A percentile compares a stretch with the other conserved stretches of the same genome.
phyloP scores from a whole-genome alignment of 495 filamentous ascomycete genomes.

The Tirmania nivea region DNA sequence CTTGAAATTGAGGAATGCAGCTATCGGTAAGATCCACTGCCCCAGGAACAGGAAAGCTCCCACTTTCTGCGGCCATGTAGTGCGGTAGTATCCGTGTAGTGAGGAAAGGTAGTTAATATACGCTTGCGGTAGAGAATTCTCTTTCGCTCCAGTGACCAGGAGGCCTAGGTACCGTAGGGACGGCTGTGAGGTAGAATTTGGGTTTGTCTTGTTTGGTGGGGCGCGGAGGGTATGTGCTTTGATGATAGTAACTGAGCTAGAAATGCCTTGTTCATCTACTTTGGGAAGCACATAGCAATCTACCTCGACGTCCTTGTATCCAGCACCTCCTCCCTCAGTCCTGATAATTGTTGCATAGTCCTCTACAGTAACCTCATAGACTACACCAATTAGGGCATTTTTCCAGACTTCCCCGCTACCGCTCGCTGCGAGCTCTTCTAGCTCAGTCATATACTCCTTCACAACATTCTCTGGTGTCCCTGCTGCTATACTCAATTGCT shows the following conservation, averaged over 20 bases:
- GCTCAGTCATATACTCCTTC: slow-evolving; percentile 5
- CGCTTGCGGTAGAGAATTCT: slow-evolving; percentile 51
- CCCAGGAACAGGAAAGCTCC: slow-evolving; percentile 39
- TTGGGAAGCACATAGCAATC: slow-evolving; percentile 45
- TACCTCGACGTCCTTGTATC: slow-evolving; percentile 66
- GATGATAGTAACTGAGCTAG: slow-evolving; percentile 2
- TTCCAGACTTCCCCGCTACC: slow-evolving; percentile 34
- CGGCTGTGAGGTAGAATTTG: slow-evolving; percentile 44
- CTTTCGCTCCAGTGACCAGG: slow-evolving; percentile 46
- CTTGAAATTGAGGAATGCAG: slow-evolving; percentile 27
- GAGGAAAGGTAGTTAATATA: slow-evolving; percentile 47
- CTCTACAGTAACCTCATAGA: slow-evolving; percentile 66
- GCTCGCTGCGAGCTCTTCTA: slow-evolving; percentile 6
- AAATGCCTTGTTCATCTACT: slow-evolving; percentile 2
- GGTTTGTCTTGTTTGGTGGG: background rate
- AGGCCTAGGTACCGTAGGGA: slow-evolving; percentile 63
- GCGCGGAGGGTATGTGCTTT: slow-evolving; percentile 21
- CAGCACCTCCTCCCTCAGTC: slow-evolving; percentile 66
- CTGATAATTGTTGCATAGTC: slow-evolving; percentile 77
- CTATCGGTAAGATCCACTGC: slow-evolving; percentile 38
- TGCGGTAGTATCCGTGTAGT: slow-evolving; percentile 47
- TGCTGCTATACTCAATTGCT: slow-evolving; percentile 4
- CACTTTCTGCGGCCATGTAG: slow-evolving; percentile 39
- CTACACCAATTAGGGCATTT: slow-evolving; percentile 70
- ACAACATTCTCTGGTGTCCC: slow-evolving; percentile 4